Evolutionary conservation across 352 stramenopile genomes (phyloP), one percentile per base, ranked within the genome.

Genomic region (Pythium myriotylum): DNA sequence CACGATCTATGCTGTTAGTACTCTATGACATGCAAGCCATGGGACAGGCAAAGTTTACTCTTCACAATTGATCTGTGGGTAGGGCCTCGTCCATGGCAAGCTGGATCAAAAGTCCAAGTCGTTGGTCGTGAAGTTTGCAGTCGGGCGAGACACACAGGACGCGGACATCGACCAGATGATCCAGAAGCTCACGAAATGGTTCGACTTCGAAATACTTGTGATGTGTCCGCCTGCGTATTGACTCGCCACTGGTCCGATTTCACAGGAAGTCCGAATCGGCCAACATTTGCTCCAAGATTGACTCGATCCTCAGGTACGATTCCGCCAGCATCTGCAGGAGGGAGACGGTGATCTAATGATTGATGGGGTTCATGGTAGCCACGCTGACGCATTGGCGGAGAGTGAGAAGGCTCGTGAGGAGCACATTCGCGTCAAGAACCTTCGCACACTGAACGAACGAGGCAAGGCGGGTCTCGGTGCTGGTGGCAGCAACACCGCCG

Each of bases 41-140:
- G n/a, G n/a, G n/a, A n/a, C n/a, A n/a, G n/a, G n/a, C n/a, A n/a
- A n/a, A n/a, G n/a, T n/a, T n/a, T n/a, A n/a, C n/a, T n/a, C n/a
- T n/a, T n/a, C n/a, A 45, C 12, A 51, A 2, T 9, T 40, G 29
- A 35, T 35, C 29, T 35, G 29, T 5, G 29, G 20, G 24, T 6
- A 95, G 86, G 85, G 90, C 22, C 62, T 97, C n/a, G 65, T 97
- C 23, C 80, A 96, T 76, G 91, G 87, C 65, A 97, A 97, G 51
- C 65, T 97, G 59, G 85, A 97, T 61, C 89, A 97, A 51, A 94
- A 95, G 64, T 88, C 72, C 37, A 71, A 84, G 23, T 73, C 72
- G 17, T 85, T 95, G 16, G 73, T 92, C 33, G 82, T 95, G 50
- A 96, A 95, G 61, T 95, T 94, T 63, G 88, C 88, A 0, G 82